Evolutionary conservation across 257 asterid genomes (phyloP).

Genomic region (Solanum corneliomulleri): DNA sequence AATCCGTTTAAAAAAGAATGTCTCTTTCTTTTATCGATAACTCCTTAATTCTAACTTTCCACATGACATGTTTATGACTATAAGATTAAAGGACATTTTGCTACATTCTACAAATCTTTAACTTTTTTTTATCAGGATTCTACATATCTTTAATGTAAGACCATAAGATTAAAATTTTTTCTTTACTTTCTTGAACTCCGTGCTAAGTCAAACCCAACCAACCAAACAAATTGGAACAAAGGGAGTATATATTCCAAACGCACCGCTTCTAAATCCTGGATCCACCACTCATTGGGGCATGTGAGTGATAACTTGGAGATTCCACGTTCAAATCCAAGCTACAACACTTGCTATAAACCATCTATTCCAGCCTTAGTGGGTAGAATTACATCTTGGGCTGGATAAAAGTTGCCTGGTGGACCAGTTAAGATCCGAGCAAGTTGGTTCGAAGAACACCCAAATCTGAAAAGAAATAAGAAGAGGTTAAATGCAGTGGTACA

Average conservation of each 20-base stretch:
- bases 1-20: background rate
- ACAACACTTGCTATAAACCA: background rate
- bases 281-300: background rate
- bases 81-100: no score
- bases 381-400: background rate
- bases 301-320: background rate
- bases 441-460: background rate
- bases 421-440: background rate
- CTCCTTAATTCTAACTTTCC: background rate
- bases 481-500: background rate
- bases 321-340: background rate
- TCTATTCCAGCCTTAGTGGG: background rate
- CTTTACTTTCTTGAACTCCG: background rate
- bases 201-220: background rate
- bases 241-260: background rate
- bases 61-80: background rate
- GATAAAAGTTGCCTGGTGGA: background rate
- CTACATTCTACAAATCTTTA: no score
- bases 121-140: background rate
- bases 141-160: background rate
- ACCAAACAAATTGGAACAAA: background rate
- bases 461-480: background rate
- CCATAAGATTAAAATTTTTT: no score
- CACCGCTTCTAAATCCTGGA: background rate
- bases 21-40: background rate